phyloP scores from a whole-genome alignment of 1,284 basidiomycete species.

The Tremellales sp. region DNA sequence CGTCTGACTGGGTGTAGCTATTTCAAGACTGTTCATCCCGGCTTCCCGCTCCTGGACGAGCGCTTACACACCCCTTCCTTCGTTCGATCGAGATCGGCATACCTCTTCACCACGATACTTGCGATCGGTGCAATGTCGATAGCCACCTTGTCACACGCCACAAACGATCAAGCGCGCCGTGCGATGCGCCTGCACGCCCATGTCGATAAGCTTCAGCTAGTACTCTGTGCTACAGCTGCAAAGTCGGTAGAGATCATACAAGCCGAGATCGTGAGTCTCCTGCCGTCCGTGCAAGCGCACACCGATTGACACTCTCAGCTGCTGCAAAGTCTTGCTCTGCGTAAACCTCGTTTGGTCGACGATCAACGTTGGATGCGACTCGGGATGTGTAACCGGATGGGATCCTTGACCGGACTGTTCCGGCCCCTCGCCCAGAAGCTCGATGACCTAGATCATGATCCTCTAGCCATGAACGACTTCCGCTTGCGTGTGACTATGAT shows the following conservation, averaged over 20 bases:
- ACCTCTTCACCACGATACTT: conserved; percentile 8
- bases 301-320: not conserved
- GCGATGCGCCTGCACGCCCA: conserved; percentile 4
- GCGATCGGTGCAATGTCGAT: conserved; percentile 7
- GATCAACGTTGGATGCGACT: conserved; percentile 8
- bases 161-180: not conserved
- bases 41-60: conserved; percentile 3
- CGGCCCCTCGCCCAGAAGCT: not conserved
- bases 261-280: conserved; percentile 4
- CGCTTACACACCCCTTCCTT: not conserved
- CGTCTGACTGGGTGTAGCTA: conserved; percentile 1
- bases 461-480: conserved; percentile 4
- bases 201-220: conserved; percentile 10
- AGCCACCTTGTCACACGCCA: conserved; percentile 2
- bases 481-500: conserved; percentile 3
- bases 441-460: not conserved
- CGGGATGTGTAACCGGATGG: conserved; percentile 7
- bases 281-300: no score
- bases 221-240: conserved; percentile 7
- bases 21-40: conserved; percentile 3
- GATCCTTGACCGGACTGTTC: conserved; percentile 4
- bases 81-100: conserved; percentile 6
- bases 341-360: conserved; percentile 8
- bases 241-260: conserved; percentile 9
- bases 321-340: conserved; percentile 8